Evolutionary conservation across 768 basidiomycete species (phyloP).

Genomic region (Podaxis sp.): DNA sequence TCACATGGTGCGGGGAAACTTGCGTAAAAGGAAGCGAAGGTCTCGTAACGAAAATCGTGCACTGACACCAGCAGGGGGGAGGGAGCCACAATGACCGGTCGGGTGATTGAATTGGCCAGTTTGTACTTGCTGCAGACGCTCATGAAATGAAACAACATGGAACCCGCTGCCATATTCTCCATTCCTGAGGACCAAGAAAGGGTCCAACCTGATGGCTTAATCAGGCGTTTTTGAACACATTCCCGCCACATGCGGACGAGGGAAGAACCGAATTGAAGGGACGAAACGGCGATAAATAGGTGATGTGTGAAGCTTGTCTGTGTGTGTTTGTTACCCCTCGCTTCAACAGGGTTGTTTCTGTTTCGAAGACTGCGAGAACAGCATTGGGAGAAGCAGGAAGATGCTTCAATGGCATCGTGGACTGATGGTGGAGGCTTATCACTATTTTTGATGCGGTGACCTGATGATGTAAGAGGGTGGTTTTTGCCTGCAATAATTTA

Average conservation of each 20-base stretch:
- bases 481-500: neutral
- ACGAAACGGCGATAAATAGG: constrained; percentile 11
- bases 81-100: neutral
- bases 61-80: neutral
- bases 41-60: constrained; percentile 9
- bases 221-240: neutral
- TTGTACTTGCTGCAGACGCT: neutral
- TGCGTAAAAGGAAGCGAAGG: neutral
- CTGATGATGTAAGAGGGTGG: neutral
- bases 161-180: neutral
- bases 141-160: neutral
- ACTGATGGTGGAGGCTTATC: neutral
- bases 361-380: neutral
- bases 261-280: constrained; percentile 2
- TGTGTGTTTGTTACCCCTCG: neutral
- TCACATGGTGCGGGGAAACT: constrained; percentile 9
- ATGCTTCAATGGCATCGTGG: neutral
- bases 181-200: constrained; percentile 4
- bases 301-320: neutral
- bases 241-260: constrained; percentile 11
- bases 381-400: neutral
- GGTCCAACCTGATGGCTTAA: neutral
- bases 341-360: neutral
- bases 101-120: neutral
- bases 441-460: neutral